A percentile compares a stretch with the other conserved stretches of the same genome.
Conservation (phyloP, 1,284 basidiomycete genomes). For the Naganishia sp. region DNA sequence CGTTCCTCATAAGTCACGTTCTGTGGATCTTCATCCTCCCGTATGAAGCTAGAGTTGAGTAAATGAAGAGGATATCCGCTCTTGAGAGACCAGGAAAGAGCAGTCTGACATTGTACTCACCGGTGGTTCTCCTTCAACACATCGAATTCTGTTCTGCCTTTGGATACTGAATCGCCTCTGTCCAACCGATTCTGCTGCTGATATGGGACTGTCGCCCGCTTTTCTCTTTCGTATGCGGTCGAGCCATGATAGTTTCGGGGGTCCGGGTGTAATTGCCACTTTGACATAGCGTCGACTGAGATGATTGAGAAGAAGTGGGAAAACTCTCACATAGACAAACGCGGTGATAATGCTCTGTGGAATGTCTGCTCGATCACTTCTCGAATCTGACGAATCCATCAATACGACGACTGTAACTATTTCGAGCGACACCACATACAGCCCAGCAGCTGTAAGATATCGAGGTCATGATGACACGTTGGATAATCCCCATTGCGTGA, state of each 20-base stretch:
- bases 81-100: neutral
- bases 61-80: neutral
- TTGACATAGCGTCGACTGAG: neutral
- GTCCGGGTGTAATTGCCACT: constrained; percentile 1
- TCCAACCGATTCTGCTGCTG: neutral
- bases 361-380: neutral
- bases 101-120: constrained; percentile 6
- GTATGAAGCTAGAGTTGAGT: constrained; percentile 66
- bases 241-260: constrained; percentile 1
- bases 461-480: too few relatives aligned
- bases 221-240: constrained; percentile 29
- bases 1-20: constrained; percentile 69
- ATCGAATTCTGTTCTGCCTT: constrained; percentile 54
- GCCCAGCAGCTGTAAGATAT: too few relatives aligned
- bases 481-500: too few relatives aligned
- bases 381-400: constrained; percentile 13
- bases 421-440: neutral
- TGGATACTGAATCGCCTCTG: neutral
- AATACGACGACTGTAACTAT: neutral
- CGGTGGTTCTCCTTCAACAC: constrained; percentile 54
- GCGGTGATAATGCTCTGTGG: too few relatives aligned
- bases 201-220: constrained; percentile 8
- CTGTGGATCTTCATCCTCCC: constrained; percentile 61
- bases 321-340: too few relatives aligned
- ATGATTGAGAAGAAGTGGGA: too few relatives aligned